These are phyloP conservation scores for Plasmodium blacklocki DNA, from an alignment of 169 alveolate species.

Conservation along the genomic window DNA sequence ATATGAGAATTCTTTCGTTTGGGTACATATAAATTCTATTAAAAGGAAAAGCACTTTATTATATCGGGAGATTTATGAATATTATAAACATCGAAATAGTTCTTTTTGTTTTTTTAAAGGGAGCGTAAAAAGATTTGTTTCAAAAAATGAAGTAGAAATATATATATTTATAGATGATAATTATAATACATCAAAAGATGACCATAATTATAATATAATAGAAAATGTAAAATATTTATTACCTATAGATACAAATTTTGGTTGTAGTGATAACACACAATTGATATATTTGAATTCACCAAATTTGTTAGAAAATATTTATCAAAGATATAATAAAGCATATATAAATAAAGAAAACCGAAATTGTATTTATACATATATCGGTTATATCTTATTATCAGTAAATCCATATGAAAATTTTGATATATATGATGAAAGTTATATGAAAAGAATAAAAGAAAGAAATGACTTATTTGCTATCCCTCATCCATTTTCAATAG, in stretches of 20 bases:
- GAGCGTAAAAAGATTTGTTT: slow-evolving; percentile 56
- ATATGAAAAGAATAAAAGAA: slow-evolving; percentile 80
- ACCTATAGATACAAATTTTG: slow-evolving; percentile 76
- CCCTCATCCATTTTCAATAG: slow-evolving; percentile 91
- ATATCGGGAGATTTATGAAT: slow-evolving; percentile 56
- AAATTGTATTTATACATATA: slow-evolving; percentile 85
- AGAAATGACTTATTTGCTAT: slow-evolving; percentile 85
- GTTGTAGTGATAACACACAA: slow-evolving; percentile 81
- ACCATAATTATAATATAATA: slow-evolving; percentile 46
- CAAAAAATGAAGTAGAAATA: slow-evolving; percentile 68
- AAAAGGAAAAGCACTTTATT: slow-evolving; percentile 57
- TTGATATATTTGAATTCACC: slow-evolving; percentile 81
- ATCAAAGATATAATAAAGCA: slow-evolving; percentile 75
- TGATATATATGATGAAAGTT: slow-evolving; percentile 83
- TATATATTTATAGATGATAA: slow-evolving; percentile 50
- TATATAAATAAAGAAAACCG: slow-evolving; percentile 60
- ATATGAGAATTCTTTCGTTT: slow-evolving; percentile 72
- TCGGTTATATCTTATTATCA: slow-evolving; percentile 88
- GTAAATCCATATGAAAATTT: slow-evolving; percentile 88
- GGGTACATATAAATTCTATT: slow-evolving; percentile 75
- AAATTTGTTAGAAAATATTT: slow-evolving; percentile 79
- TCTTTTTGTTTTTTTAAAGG: slow-evolving; percentile 75
- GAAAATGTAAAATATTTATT: slow-evolving; percentile 76
- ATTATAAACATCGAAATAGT: slow-evolving; percentile 41
- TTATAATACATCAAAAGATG: slow-evolving; percentile 27